Evolutionary conservation across 1,284 basidiomycete genomes (phyloP).

Genomic region (Cystobasidiaceae sp.): DNA sequence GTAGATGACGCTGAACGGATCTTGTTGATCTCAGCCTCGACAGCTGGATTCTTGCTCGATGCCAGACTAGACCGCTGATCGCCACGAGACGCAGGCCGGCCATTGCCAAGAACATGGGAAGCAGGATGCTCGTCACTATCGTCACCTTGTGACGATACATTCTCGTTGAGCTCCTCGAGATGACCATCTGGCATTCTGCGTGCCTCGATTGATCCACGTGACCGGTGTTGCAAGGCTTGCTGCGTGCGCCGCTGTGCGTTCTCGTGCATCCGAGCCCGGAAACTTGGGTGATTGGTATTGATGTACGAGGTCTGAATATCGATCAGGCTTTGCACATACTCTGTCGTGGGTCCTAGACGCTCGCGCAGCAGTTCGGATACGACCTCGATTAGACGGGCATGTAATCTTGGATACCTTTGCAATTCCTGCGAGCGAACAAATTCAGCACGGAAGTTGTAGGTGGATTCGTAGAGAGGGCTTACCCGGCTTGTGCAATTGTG

Average conservation of each 20-base stretch:
- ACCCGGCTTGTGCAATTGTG: conserved; percentile 92
- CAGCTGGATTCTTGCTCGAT: conserved; percentile 12
- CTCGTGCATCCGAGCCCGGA: conserved; percentile 45
- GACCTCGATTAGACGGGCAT: conserved; percentile 92
- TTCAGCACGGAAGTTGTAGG: too few relatives aligned
- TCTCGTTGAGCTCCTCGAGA: conserved; percentile 21
- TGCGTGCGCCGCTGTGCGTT: conserved; percentile 1
- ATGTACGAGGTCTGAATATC: conserved; percentile 98
- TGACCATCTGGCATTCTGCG: conserved; percentile 17
- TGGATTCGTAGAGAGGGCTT: too few relatives aligned
- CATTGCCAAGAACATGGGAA: conserved; percentile 25
- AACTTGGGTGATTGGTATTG: conserved; percentile 95
- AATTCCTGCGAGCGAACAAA: conserved; percentile 77
- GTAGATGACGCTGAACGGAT: conserved; percentile 73
- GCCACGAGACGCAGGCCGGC: neutral
- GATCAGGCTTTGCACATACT: conserved; percentile 93
- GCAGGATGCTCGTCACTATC: conserved; percentile 11
- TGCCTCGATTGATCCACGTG: conserved; percentile 5
- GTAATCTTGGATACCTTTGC: conserved; percentile 90
- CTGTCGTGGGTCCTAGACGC: conserved; percentile 89
- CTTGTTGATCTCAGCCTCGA: conserved; percentile 50
- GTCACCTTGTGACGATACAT: conserved; percentile 3
- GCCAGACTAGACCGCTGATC: neutral
- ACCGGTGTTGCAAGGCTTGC: neutral
- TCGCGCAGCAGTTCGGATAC: conserved; percentile 94